Evolutionary conservation across 2,329 filamentous ascomycete species (phyloP).

Genomic region (Colletotrichum acutatum): DNA sequence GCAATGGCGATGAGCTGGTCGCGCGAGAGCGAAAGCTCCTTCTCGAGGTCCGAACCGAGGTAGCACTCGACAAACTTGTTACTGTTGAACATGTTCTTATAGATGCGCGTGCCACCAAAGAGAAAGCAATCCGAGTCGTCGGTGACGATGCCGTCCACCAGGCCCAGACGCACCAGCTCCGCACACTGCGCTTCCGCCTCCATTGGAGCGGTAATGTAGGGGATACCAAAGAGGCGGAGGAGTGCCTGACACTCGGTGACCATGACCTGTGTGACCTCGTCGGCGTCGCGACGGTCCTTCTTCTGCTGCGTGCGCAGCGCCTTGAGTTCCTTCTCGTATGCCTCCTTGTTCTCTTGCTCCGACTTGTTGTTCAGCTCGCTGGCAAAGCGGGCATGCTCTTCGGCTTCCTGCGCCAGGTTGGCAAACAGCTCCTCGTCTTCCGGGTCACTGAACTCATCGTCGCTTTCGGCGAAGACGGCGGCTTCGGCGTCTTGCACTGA

Average conservation of each 20-base stretch:
- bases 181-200: slow-evolving; percentile 98
- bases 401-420: slow-evolving; percentile 88
- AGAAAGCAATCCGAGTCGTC: slow-evolving; percentile 97
- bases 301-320: slow-evolving; percentile 93
- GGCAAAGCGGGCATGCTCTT: slow-evolving; percentile 94
- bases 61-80: slow-evolving; percentile 99
- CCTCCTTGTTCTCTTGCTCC: slow-evolving; percentile 74
- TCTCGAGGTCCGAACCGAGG: slow-evolving; percentile 82
- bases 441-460: slow-evolving; percentile 83
- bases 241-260: slow-evolving; percentile 93
- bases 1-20: slow-evolving; percentile 89
- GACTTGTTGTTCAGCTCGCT: slow-evolving; percentile 85
- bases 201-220: slow-evolving; percentile 98
- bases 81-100: slow-evolving; percentile 99
- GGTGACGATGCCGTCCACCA: slow-evolving; percentile 97
- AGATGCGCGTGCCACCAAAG: slow-evolving; percentile 94
- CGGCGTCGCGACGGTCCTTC: slow-evolving; percentile 93
- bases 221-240: slow-evolving; percentile 89
- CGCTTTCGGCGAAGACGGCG: slow-evolving; percentile 64
- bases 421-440: slow-evolving; percentile 91
- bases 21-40: slow-evolving; percentile 88
- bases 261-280: slow-evolving; percentile 97
- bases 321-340: slow-evolving; percentile 89
- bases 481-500: slow-evolving; percentile 47
- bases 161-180: slow-evolving; percentile 83